phyloP scores from a whole-genome alignment of 2,329 filamentous ascomycete genomes.

The Xylaria sp. region DNA sequence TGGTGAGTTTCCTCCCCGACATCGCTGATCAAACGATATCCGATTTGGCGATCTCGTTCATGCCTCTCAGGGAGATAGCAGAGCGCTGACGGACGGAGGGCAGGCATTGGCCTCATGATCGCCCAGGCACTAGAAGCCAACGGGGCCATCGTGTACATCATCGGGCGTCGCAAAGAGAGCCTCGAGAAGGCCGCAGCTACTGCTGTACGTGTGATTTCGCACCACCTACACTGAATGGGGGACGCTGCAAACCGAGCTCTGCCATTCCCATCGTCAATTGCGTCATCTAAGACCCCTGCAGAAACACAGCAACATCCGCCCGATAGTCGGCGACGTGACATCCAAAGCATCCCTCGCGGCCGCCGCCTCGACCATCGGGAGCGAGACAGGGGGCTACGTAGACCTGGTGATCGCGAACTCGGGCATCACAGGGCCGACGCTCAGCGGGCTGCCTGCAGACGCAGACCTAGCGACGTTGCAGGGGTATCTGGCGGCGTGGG shows the following conservation, averaged over 20 bases:
- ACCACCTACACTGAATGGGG: background rate
- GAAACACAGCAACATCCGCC: conserved; percentile 39
- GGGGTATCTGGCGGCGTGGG: too few relatives aligned
- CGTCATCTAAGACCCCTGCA: conserved; percentile 13
- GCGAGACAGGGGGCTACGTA: conserved; percentile 59
- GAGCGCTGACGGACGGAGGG: conserved; percentile 7
- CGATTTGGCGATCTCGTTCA: too few relatives aligned
- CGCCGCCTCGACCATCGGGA: conserved; percentile 60
- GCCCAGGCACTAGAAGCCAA: conserved; percentile 55
- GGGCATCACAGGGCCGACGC: conserved; percentile 46
- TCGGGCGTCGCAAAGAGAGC: conserved; percentile 53
- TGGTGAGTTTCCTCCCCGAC: conserved; percentile 41
- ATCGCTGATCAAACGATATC: too few relatives aligned
- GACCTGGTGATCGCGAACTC: conserved; percentile 36
- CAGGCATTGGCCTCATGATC: conserved; percentile 58
- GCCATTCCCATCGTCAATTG: conserved; percentile 12
- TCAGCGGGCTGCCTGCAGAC: conserved; percentile 42
- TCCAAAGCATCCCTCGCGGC: conserved; percentile 52
- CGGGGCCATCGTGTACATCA: conserved; percentile 58
- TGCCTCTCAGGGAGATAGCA: too few relatives aligned
- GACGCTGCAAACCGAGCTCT: too few relatives aligned
- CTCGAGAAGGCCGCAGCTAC: conserved; percentile 48
- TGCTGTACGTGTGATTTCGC: conserved; percentile 33
- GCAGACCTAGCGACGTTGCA: conserved; percentile 47
- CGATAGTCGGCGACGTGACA: conserved; percentile 42